These are phyloP conservation scores for Termitomyces heimii DNA, from an alignment of 768 basidiomycete species.

Conservation along the genomic window DNA sequence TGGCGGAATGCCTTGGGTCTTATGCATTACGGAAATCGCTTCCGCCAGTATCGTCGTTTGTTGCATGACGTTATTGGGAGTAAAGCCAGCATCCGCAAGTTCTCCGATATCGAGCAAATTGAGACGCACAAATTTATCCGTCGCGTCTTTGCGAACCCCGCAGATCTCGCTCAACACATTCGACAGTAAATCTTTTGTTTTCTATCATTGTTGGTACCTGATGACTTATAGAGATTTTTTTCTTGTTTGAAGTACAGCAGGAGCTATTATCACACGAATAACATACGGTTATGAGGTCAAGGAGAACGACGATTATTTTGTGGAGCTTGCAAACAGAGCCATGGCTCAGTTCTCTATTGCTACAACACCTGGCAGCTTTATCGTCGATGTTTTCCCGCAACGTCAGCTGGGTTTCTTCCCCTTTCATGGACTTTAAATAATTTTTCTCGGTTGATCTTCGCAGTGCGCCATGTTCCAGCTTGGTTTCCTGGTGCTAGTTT, in stretches of 20 bases:
- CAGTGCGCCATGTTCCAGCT: conserved; percentile 52
- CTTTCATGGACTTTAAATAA: neutral
- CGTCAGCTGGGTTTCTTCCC: neutral
- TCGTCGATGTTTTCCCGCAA: neutral
- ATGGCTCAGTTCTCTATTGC: neutral
- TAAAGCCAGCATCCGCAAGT: conserved; percentile 32
- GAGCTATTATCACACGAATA: conserved; percentile 44
- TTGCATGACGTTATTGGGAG: conserved; percentile 47
- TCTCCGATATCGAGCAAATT: conserved; percentile 33
- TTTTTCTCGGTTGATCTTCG: too few species aligned
- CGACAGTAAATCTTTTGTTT: conserved; percentile 30
- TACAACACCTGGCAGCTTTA: neutral
- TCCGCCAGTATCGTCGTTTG: conserved; percentile 44
- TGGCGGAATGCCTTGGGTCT: conserved; percentile 51
- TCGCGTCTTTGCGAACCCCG: conserved; percentile 38
- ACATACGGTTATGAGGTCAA: conserved; percentile 49
- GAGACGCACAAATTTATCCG: conserved; percentile 43
- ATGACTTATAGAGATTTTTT: neutral
- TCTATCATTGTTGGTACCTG: neutral
- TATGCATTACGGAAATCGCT: conserved; percentile 45
- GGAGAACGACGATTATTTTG: conserved; percentile 42
- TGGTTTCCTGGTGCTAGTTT: conserved; percentile 64
- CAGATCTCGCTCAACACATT: conserved; percentile 37
- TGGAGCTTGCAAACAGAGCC: conserved; percentile 29
- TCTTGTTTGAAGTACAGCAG: conserved; percentile 43